A percentile compares a stretch with the other conserved stretches of the same genome.
These are phyloP conservation scores for Hysterangium stoloniferum DNA, from an alignment of 768 basidiomycete genomes.

Conservation along the genomic window DNA sequence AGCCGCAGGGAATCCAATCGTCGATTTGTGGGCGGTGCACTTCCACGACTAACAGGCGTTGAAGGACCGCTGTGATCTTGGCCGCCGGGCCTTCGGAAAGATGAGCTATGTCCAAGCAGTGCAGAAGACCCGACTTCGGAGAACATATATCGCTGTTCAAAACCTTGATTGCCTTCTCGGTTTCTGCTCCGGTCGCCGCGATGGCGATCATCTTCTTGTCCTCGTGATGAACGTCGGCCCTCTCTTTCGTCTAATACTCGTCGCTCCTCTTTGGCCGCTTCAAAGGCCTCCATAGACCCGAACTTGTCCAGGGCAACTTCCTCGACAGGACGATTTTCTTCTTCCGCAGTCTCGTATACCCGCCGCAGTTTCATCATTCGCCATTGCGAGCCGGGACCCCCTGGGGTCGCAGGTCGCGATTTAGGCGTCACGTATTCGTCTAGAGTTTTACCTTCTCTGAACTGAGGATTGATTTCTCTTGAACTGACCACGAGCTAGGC, in stretches of 20 bases:
- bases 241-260: constrained; percentile 79
- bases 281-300: constrained; percentile 74
- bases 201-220: constrained; percentile 29
- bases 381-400: constrained; percentile 92
- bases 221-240: constrained; percentile 38
- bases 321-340: constrained; percentile 65
- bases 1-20: constrained; percentile 56
- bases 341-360: constrained; percentile 84
- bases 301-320: constrained; percentile 86
- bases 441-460: constrained; percentile 36
- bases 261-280: constrained; percentile 84
- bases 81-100: constrained; percentile 79
- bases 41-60: constrained; percentile 42
- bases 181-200: constrained; percentile 23
- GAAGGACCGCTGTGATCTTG: constrained; percentile 43
- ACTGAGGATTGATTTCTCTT: constrained; percentile 53
- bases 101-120: constrained; percentile 42
- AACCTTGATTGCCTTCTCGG: constrained; percentile 31
- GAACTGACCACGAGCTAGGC: constrained; percentile 52
- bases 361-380: constrained; percentile 94
- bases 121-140: constrained; percentile 39
- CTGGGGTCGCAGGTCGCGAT: constrained; percentile 48
- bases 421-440: constrained; percentile 39
- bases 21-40: constrained; percentile 32
- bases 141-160: constrained; percentile 51